phyloP scores from a whole-genome alignment of 2,329 filamentous ascomycete species.

The Sphaerulina musiva region DNA sequence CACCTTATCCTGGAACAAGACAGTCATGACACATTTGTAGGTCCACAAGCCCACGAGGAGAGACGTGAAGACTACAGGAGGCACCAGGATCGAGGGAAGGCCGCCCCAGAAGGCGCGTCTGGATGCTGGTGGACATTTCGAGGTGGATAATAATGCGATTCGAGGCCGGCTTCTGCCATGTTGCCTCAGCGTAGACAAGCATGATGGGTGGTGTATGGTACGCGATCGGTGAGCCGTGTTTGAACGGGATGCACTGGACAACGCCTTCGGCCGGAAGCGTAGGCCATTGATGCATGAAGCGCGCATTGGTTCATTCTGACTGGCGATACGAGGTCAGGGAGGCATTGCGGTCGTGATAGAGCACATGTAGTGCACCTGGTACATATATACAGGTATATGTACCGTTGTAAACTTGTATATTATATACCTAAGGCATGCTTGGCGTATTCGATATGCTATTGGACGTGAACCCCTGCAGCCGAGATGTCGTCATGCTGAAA shows the following conservation, averaged over 20 bases:
- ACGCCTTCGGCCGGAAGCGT: background rate
- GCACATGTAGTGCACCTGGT: no score
- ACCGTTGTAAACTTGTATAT: no score
- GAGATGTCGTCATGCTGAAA: no score
- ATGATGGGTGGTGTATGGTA: background rate
- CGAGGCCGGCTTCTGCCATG: background rate
- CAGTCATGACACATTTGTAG: conserved; percentile 64
- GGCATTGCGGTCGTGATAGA: background rate
- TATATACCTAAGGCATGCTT: no score
- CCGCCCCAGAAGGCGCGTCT: conserved; percentile 4
- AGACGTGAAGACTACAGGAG: conserved; percentile 60
- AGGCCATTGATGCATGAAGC: background rate
- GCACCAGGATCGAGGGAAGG: conserved; percentile 49
- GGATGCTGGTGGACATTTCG: background rate
- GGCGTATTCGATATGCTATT: no score
- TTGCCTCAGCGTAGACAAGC: background rate
- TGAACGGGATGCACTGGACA: background rate
- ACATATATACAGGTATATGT: no score
- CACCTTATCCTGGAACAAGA: conserved; percentile 73
- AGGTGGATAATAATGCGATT: background rate
- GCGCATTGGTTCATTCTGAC: background rate
- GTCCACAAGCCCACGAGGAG: conserved; percentile 59
- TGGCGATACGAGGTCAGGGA: background rate
- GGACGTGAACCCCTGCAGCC: no score
- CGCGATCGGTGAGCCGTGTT: background rate